These are phyloP conservation scores for Zasmidium angulare DNA, from an alignment of 2,329 filamentous ascomycete species.

Conservation along the genomic window DNA sequence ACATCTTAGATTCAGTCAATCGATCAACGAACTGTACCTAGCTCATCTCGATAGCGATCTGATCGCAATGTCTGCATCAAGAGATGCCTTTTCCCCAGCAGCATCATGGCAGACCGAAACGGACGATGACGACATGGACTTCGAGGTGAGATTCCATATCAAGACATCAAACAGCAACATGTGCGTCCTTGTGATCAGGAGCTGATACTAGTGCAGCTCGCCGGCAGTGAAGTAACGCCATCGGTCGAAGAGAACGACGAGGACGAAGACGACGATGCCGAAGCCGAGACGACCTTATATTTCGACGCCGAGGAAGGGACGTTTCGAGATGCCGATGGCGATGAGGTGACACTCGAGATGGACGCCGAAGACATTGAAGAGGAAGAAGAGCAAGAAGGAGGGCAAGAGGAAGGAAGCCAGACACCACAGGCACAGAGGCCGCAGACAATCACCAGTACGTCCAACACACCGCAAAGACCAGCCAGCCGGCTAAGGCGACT, in stretches of 20 bases:
- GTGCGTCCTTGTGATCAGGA: too few relatives aligned
- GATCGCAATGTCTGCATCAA: slow-evolving; percentile 15
- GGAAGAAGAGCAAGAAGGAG: slow-evolving; percentile 31
- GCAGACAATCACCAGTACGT: slow-evolving; percentile 34
- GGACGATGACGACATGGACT: slow-evolving; percentile 55
- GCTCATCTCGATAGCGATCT: too few relatives aligned
- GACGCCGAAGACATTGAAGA: slow-evolving; percentile 27
- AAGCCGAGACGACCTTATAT: slow-evolving; percentile 40
- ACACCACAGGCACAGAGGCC: slow-evolving; percentile 27
- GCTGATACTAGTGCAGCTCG: too few relatives aligned
- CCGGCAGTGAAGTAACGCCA: slow-evolving; percentile 38
- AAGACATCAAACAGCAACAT: too few relatives aligned
- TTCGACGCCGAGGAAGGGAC: slow-evolving; percentile 41
- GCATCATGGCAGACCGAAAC: slow-evolving; percentile 25
- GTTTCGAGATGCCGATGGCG: slow-evolving; percentile 27
- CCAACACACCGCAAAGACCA: slow-evolving; percentile 4
- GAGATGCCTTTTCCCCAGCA: slow-evolving; percentile 17
- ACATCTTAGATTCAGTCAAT: too few relatives aligned
- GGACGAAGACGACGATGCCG: slow-evolving; percentile 43
- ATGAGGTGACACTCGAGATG: slow-evolving; percentile 29
- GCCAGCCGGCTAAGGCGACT: slow-evolving; percentile 11
- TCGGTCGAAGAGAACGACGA: slow-evolving; percentile 41
- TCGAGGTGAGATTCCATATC: slow-evolving; percentile 38
- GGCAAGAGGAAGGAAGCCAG: slow-evolving; percentile 28
- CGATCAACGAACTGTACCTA: too few relatives aligned